Percentiles rank a stretch among this genome's conserved stretches.
phyloP scores from a whole-genome alignment of 1,284 basidiomycete species.

The Malassezia cuniculi region DNA sequence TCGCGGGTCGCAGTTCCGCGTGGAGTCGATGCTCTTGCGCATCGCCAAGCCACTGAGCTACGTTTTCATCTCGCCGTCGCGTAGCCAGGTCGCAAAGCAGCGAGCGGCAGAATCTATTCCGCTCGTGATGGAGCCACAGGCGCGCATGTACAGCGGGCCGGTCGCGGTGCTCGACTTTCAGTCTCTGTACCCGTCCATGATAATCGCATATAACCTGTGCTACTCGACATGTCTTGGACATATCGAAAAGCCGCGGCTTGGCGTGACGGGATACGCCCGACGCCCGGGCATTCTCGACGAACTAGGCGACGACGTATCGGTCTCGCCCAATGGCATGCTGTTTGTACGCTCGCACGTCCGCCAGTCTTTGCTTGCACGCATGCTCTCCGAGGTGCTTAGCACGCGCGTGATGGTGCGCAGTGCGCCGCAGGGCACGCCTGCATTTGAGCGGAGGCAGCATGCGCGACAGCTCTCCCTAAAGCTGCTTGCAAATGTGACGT shows the following conservation, averaged over 20 bases:
- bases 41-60: conserved; percentile 87
- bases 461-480: conserved; percentile 37
- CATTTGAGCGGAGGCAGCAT: conserved; percentile 34
- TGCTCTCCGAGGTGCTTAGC: conserved; percentile 82
- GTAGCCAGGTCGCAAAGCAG: conserved; percentile 52
- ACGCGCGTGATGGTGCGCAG: conserved; percentile 97
- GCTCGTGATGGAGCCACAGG: conserved; percentile 83
- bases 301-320: conserved; percentile 14
- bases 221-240: conserved; percentile 78
- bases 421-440: conserved; percentile 62
- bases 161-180: conserved; percentile 89
- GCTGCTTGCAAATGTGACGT: conserved; percentile 48
- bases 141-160: conserved; percentile 82
- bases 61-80: conserved; percentile 35
- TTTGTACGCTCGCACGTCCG: conserved; percentile 77
- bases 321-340: conserved; percentile 71
- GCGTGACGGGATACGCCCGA: conserved; percentile 63
- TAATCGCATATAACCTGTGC: conserved; percentile 81
- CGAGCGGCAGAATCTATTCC: conserved; percentile 91
- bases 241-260: conserved; percentile 55
- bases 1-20: conserved; percentile 92
- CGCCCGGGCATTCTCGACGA: too few relatives aligned
- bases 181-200: conserved; percentile 85
- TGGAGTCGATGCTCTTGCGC: conserved; percentile 93
- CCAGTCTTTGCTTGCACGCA: conserved; percentile 71